These are phyloP conservation scores for Coemansia sp. DNA, from an alignment of 192 early-diverging fungal genomes.

Conservation along the genomic window DNA sequence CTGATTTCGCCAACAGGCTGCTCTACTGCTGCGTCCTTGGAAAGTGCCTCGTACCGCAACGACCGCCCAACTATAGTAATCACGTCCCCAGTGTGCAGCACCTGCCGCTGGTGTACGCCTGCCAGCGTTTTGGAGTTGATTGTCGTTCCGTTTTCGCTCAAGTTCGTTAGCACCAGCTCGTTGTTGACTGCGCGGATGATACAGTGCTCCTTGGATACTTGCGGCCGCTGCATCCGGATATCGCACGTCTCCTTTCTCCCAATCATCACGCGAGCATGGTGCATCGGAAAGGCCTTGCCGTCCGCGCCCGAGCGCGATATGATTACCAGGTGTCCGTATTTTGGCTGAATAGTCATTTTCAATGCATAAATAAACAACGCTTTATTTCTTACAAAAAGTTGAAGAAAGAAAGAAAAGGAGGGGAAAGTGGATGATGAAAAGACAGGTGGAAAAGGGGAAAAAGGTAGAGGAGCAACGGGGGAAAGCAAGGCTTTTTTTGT, in stretches of 20 bases:
- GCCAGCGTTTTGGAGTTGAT: conserved; percentile 14
- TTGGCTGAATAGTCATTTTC: conserved; percentile 17
- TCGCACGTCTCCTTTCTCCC: conserved; percentile 53
- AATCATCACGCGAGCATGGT: conserved; percentile 36
- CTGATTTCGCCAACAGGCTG: conserved; percentile 6
- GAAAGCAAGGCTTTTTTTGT: background rate
- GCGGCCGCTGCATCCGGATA: conserved; percentile 41
- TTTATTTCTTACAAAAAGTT: background rate
- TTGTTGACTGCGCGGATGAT: conserved; percentile 19
- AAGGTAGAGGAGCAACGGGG: background rate
- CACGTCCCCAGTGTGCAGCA: conserved; percentile 27
- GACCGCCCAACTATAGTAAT: conserved; percentile 48
- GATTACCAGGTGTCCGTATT: conserved; percentile 40
- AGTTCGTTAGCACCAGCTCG: conserved; percentile 34
- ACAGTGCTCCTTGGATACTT: conserved; percentile 52
- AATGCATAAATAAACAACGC: background rate
- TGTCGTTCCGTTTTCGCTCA: conserved; percentile 34
- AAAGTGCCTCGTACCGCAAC: conserved; percentile 37
- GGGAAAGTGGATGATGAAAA: background rate
- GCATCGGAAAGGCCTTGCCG: conserved; percentile 48
- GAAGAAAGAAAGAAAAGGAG: background rate
- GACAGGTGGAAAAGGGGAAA: background rate
- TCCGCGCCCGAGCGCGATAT: conserved; percentile 45
- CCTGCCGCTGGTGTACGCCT: conserved; percentile 20
- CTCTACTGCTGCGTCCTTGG: conserved; percentile 7